These are phyloP conservation scores for Chondrus crispus DNA, from an alignment of 23 red algal genomes.

Conservation along the genomic window DNA sequence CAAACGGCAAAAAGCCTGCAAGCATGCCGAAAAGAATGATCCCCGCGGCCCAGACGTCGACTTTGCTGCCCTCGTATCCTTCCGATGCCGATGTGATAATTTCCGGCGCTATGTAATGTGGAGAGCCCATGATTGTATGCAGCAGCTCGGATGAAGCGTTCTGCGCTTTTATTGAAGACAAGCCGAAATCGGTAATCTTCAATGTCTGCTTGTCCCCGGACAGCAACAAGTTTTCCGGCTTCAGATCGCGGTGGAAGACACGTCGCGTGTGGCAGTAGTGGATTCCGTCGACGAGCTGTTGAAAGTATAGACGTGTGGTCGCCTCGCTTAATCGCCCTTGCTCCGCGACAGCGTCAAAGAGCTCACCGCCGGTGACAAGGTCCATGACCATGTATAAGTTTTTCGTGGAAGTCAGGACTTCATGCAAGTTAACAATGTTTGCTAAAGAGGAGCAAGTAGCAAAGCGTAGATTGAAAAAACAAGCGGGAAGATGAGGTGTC, in stretches of 20 bases:
- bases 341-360: slow-evolving; percentile 69
- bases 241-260: slow-evolving; percentile 95
- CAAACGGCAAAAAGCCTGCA: slow-evolving; percentile 86
- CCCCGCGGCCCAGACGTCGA: slow-evolving; percentile 86
- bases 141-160: slow-evolving; percentile 71
- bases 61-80: slow-evolving; percentile 82
- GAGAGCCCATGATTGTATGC: slow-evolving; percentile 89
- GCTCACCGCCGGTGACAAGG: slow-evolving; percentile 80
- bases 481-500: no score
- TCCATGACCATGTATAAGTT: slow-evolving; percentile 97
- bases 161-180: slow-evolving; percentile 74
- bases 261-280: slow-evolving; percentile 79
- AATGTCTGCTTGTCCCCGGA: slow-evolving; percentile 57
- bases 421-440: slow-evolving; percentile 86
- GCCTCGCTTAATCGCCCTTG: slow-evolving; percentile 38
- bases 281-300: slow-evolving; percentile 78
- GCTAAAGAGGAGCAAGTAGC: no score
- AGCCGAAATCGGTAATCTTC: slow-evolving; percentile 94
- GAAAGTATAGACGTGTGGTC: slow-evolving; percentile 71
- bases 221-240: slow-evolving; percentile 90
- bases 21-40: slow-evolving; percentile 94
- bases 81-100: slow-evolving; percentile 79
- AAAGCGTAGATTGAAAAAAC: no score
- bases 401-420: slow-evolving; percentile 71
- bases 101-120: slow-evolving; percentile 90